Evolutionary conservation across 495 filamentous ascomycete genomes (phyloP).

Genomic region (Xylaria acuta): DNA sequence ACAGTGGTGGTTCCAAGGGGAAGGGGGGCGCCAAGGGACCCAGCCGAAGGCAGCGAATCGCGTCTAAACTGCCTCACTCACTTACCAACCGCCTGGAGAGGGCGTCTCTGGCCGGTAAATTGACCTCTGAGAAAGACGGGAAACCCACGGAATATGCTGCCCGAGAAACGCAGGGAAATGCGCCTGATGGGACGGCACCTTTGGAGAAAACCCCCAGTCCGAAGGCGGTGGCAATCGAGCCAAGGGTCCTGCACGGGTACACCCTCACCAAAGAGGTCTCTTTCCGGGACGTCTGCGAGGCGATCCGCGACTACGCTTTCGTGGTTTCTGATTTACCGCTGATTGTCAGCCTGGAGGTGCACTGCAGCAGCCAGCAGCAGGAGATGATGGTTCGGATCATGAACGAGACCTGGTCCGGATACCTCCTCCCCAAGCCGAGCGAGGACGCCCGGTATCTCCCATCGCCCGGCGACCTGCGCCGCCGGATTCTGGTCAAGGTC

Average conservation of each 20-base stretch:
- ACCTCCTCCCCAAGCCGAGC: slow-evolving; percentile 67
- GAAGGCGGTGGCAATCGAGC: slow-evolving; percentile 60
- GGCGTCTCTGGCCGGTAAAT: slow-evolving; percentile 48
- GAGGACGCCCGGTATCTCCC: slow-evolving; percentile 64
- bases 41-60: slow-evolving; percentile 42
- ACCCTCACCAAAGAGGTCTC: slow-evolving; percentile 86
- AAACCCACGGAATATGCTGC: slow-evolving; percentile 17
- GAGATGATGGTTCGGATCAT: slow-evolving; percentile 91
- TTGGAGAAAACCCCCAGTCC: slow-evolving; percentile 39
- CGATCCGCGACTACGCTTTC: slow-evolving; percentile 82
- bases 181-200: slow-evolving; percentile 16
- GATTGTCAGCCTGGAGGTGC: slow-evolving; percentile 89
- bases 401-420: slow-evolving; percentile 72
- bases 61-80: slow-evolving; percentile 43
- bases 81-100: slow-evolving; percentile 46
- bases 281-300: slow-evolving; percentile 82
- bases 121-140: slow-evolving; percentile 40
- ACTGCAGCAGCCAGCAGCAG: slow-evolving; percentile 79
- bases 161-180: neutral
- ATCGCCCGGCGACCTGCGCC: slow-evolving; percentile 65
- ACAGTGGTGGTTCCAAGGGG: slow-evolving; percentile 34
- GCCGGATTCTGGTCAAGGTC: slow-evolving; percentile 90
- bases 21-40: slow-evolving; percentile 36
- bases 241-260: slow-evolving; percentile 84
- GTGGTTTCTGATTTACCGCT: slow-evolving; percentile 73